Evolutionary conservation across 2,329 filamentous ascomycete species (phyloP), one percentile per base, ranked within the genome.

Genomic region (Botrytis deweyae): DNA sequence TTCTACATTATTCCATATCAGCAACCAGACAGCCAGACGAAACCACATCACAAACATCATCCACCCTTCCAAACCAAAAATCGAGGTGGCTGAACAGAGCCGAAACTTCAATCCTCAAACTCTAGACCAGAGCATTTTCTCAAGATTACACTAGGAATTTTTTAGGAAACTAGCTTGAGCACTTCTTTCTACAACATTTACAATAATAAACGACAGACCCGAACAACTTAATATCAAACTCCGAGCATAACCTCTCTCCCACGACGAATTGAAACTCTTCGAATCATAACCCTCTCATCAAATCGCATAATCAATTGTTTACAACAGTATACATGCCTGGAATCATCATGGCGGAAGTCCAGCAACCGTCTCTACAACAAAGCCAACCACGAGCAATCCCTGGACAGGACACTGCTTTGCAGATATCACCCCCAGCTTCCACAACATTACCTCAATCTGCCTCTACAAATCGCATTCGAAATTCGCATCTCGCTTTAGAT

Each of bases 401-500:
- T 71, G 72, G 49, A 68, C 76, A 76, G 61, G 74, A 74, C 49
- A 55, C 72, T 46, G 52, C 72, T 73, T 66, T 80, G 42, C 73
- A 78, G 55, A 78, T 79, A 40, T 76, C 76, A 61, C 74, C 76
- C 44, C 68, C 77, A 33, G 49, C 77, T 61, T 38, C 72, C 14
- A 75, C 75, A 55, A 62, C 71, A 44, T 67, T 79, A 59, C 76
- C 78, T 46, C 72, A 77, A 20, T 64, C 75, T 25, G 74, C 76
- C n/a, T 77, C 79, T 25, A 73, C 77, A n/a, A 75, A 66, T 69
- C 77, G 76, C 52, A 76, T 79, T 46, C 79, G 79, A 40, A 80
- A 79, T 72, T 79, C 78, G 72, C 86, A 88, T 78, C 82, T 89
- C 40, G 85, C 84, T 40, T 81, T 91, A 62, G 90, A 92, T 77